phyloP scores from a whole-genome alignment of 495 filamentous ascomycete genomes.

The Rostrohypoxylon terebratum region DNA sequence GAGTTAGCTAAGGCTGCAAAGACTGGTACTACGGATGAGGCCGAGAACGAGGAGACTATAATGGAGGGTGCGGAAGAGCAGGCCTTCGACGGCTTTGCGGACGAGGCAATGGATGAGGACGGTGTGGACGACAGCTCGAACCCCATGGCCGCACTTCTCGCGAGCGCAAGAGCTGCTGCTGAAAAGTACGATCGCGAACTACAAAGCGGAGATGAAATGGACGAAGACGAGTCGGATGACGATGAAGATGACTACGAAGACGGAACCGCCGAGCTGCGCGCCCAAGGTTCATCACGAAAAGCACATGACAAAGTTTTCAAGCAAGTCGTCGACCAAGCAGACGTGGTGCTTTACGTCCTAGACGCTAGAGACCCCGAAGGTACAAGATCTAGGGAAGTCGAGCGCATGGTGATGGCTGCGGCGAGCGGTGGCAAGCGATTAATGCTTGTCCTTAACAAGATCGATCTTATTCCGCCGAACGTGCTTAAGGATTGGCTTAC shows the following conservation, averaged over 20 bases:
- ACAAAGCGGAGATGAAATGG: conserved; percentile 68
- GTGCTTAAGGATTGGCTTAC: conserved; percentile 86
- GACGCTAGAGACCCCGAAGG: conserved; percentile 94
- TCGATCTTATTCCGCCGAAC: conserved; percentile 85
- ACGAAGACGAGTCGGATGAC: conserved; percentile 69
- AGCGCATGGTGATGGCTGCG: conserved; percentile 87
- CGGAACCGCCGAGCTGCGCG: conserved; percentile 59
- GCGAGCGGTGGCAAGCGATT: conserved; percentile 85
- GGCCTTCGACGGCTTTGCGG: conserved; percentile 60
- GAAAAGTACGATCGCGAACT: conserved; percentile 78
- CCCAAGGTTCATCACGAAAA: conserved; percentile 71
- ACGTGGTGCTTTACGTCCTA: conserved; percentile 93
- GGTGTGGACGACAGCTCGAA: conserved; percentile 69
- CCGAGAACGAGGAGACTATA: conserved; percentile 57
- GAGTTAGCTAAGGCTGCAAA: conserved; percentile 78
- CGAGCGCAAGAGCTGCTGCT: conserved; percentile 88
- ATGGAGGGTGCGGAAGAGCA: conserved; percentile 60
- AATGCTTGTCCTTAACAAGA: conserved; percentile 96
- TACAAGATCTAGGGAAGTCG: conserved; percentile 89
- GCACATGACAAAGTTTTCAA: conserved; percentile 97
- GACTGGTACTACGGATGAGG: conserved; percentile 53
- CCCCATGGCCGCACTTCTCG: conserved; percentile 94
- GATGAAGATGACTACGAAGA: conserved; percentile 63
- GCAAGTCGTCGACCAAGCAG: conserved; percentile 86
- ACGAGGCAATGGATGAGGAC: conserved; percentile 64